Evolutionary conservation across 192 early-diverging fungal genomes (phyloP).

Genomic region (Jimgerdemannia lactiflua): DNA sequence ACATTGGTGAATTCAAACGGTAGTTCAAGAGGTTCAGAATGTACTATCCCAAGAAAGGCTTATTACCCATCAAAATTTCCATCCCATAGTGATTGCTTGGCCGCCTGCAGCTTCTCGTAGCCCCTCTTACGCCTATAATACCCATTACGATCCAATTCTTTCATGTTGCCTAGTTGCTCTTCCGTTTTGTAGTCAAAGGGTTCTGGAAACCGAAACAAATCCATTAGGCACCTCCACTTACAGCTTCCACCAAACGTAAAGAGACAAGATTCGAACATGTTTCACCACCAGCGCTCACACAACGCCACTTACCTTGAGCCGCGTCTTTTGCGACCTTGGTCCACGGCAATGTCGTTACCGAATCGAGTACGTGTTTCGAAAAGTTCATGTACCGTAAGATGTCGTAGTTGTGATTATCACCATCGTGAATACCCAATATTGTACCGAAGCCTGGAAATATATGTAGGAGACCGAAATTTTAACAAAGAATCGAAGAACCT

Average conservation of each 20-base stretch:
- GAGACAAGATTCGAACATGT: not conserved
- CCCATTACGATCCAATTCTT: conserved; percentile 13
- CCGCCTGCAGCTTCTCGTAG: conserved; percentile 43
- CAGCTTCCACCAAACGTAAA: not conserved
- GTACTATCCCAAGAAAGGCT: conserved; percentile 1
- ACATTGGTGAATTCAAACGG: not conserved
- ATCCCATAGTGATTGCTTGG: conserved; percentile 46
- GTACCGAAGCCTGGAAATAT: conserved; percentile 34
- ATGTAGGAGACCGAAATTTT: not conserved
- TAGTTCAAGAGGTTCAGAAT: conserved; percentile 2
- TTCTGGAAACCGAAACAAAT: not conserved
- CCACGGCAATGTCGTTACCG: conserved; percentile 71
- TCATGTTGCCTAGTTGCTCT: conserved; percentile 43
- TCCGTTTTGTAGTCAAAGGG: conserved; percentile 52
- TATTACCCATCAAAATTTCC: conserved; percentile 67
- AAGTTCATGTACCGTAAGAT: conserved; percentile 78
- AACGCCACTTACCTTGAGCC: conserved; percentile 47
- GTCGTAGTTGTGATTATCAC: conserved; percentile 71
- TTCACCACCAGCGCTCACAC: not conserved
- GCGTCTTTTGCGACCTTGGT: conserved; percentile 54
- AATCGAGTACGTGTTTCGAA: conserved; percentile 40
- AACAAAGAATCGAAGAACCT: not conserved
- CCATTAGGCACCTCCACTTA: not conserved
- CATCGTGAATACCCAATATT: conserved; percentile 72
- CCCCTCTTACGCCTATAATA: conserved; percentile 24